phyloP scores from a whole-genome alignment of 805 yeast genomes.

The Ogataea corticis region DNA sequence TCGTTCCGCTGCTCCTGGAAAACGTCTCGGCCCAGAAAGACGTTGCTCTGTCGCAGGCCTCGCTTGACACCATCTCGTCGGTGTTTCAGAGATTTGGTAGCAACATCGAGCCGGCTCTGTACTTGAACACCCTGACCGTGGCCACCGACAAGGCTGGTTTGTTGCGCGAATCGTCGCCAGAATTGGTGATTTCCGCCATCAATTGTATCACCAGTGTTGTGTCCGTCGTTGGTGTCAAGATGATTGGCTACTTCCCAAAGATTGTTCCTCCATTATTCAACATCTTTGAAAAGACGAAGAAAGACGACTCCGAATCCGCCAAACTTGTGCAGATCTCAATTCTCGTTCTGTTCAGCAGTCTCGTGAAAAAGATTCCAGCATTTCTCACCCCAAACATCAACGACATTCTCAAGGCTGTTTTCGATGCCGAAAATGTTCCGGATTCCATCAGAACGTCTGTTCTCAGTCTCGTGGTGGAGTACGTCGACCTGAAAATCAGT shows the following conservation, averaged over 20 bases:
- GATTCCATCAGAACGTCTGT: slow-evolving; percentile 61
- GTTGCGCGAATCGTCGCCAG: slow-evolving; percentile 47
- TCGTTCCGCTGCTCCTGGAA: slow-evolving; percentile 50
- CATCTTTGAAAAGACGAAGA: slow-evolving; percentile 48
- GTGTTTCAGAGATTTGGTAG: slow-evolving; percentile 64
- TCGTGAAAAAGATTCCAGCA: slow-evolving; percentile 81
- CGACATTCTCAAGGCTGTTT: slow-evolving; percentile 58
- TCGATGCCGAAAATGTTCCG: slow-evolving; percentile 59
- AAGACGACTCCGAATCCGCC: slow-evolving; percentile 28
- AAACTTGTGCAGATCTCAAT: slow-evolving; percentile 66
- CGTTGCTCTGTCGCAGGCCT: slow-evolving; percentile 61
- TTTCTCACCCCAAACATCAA: slow-evolving; percentile 72
- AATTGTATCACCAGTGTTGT: slow-evolving; percentile 70
- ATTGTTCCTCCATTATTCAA: slow-evolving; percentile 73
- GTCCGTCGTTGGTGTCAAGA: slow-evolving; percentile 77
- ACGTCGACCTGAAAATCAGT: slow-evolving; percentile 65
- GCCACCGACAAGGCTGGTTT: slow-evolving; percentile 56
- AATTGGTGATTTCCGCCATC: slow-evolving; percentile 70
- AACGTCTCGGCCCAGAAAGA: slow-evolving; percentile 40
- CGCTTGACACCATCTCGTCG: slow-evolving; percentile 65
- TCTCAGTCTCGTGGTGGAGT: slow-evolving; percentile 59
- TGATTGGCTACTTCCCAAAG: slow-evolving; percentile 81
- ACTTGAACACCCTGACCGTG: slow-evolving; percentile 50
- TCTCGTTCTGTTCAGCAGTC: slow-evolving; percentile 67
- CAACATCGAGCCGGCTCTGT: slow-evolving; percentile 44